phyloP scores from a whole-genome alignment of 2,329 filamentous ascomycete species.

The Claviceps spartinae region DNA sequence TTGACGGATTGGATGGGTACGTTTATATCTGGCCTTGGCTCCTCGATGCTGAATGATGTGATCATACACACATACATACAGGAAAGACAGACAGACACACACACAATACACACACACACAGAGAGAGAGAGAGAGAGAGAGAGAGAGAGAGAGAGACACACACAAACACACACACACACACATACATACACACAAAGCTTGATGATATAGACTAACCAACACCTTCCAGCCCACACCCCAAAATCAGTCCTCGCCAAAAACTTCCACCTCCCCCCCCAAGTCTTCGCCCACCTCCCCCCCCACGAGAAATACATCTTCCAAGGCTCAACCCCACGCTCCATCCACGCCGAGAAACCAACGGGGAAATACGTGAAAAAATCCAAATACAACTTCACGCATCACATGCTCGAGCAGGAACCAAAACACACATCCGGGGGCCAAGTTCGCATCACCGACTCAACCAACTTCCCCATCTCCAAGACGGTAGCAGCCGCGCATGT shows the following conservation, averaged over 20 bases:
- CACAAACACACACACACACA: too few relatives aligned
- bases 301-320: conserved; percentile 68
- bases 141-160: too few relatives aligned
- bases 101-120: too few relatives aligned
- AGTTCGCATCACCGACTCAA: conserved; percentile 63
- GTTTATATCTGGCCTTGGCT: conserved; percentile 7
- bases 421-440: conserved; percentile 53
- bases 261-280: conserved; percentile 56
- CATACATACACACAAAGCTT: too few relatives aligned
- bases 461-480: conserved; percentile 60
- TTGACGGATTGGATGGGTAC: conserved; percentile 58
- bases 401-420: conserved; percentile 56
- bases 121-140: too few relatives aligned
- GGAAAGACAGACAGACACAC: too few relatives aligned
- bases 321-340: conserved; percentile 48
- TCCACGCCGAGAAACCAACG: conserved; percentile 50
- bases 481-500: conserved; percentile 61
- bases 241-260: conserved; percentile 61
- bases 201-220: neutral
- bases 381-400: conserved; percentile 55
- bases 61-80: too few relatives aligned
- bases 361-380: conserved; percentile 51
- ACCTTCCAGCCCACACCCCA: conserved; percentile 45
- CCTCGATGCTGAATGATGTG: too few relatives aligned
- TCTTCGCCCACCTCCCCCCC: conserved; percentile 54